Evolutionary conservation across 1,139 yeast species (phyloP), one percentile per base, ranked within the genome.

Genomic region (Saccharomyces hybrid): DNA sequence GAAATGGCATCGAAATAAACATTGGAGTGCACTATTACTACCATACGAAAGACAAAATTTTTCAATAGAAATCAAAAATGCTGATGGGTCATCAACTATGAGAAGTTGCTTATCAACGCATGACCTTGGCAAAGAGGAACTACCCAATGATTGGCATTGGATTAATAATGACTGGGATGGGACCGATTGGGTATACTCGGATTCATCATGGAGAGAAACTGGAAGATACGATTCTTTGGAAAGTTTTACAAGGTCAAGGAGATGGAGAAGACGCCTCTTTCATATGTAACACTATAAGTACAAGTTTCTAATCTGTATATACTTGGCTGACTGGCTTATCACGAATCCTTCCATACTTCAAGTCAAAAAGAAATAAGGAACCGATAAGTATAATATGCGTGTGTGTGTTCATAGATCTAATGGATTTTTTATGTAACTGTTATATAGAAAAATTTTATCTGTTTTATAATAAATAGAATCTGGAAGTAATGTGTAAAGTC

Each of bases 121-220:
- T 9, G 13, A 19, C 3, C 44, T 38, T 16, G 44, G 14, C 11
- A 64, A 62, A 47, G 58, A 59, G 38, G 48, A 56, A n/a, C 25
- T 59, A 3, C 59, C 63, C 0, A 25, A 49, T 13, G 60, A 51
- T 26, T 67, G 70, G 70, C 49, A 54, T 27, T 65, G 67, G 69
- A 55, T 68, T 16, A 70, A 68, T 48, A 58, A 63, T 46, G 53
- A 55, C 16, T 68, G 72, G 72, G 48, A 53, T 13, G 59, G 55
- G 5, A 46, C 58, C 3, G 55, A 53, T 3, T 68, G 72, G 72
- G 27, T 47, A 5, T 67, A 63, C 54, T 58, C 55, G 8, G 67
- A 66, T 51, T 53, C 68, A 3, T 54, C 61, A 28, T 68, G 72
- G 72, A 51, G 53, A 16, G 41, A 41, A 13, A 55, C 59, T 8